Conservation (phyloP, 1,139 yeast species). For the Taphrina confusa region DNA sequence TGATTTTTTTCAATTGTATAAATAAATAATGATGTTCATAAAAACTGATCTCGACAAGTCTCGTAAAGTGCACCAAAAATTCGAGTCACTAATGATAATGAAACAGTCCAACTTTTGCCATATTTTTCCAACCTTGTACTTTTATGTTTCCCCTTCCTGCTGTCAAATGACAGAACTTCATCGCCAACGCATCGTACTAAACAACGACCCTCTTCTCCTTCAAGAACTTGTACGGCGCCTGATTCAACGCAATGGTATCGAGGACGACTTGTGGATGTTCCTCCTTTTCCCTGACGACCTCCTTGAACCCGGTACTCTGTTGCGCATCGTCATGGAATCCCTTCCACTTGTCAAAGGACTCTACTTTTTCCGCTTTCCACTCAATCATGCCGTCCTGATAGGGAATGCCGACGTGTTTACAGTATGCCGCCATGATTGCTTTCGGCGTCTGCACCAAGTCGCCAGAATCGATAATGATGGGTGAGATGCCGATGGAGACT, state of each 20-base stretch:
- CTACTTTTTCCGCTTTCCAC: slow-evolving; percentile 41
- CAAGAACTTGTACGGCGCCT: slow-evolving; percentile 19
- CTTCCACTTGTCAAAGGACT: slow-evolving; percentile 44
- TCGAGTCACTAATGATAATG: no score
- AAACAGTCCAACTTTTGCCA: no score
- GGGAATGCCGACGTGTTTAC: slow-evolving; percentile 41
- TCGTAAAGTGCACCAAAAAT: no score
- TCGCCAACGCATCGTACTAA: no score
- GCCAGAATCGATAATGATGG: slow-evolving; percentile 43
- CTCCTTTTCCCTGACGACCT: slow-evolving; percentile 30
- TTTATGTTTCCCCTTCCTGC: no score
- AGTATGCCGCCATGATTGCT: slow-evolving; percentile 41
- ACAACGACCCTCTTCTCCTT: slow-evolving; percentile 8
- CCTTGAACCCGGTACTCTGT: slow-evolving; percentile 42
- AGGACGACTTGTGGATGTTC: slow-evolving; percentile 19
- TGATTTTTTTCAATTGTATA: neutral
- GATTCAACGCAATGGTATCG: slow-evolving; percentile 25
- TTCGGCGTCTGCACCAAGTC: slow-evolving; percentile 43
- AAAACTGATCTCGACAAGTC: no score
- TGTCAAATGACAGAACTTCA: no score
- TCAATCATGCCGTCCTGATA: slow-evolving; percentile 42
- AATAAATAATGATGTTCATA: neutral
- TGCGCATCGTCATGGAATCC: slow-evolving; percentile 45
- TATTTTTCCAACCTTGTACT: no score
- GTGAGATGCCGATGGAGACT: slow-evolving; percentile 35